Conservation (phyloP, 306 rosid species). For the Cicer judaicum region DNA sequence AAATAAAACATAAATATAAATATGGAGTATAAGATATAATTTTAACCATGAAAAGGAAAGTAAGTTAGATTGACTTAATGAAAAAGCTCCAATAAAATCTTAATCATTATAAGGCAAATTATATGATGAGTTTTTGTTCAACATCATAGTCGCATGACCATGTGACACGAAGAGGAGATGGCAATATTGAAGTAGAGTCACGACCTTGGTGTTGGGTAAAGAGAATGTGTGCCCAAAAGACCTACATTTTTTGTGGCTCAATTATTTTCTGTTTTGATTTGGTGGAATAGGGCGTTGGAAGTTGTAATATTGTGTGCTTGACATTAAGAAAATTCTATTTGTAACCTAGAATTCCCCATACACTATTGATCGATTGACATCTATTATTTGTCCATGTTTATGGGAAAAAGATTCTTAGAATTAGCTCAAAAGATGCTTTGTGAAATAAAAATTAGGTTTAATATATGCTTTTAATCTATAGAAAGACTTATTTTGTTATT, state of each 20-base stretch:
- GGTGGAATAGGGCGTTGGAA: slow-evolving; percentile 38
- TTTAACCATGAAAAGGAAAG: slow-evolving; percentile 37
- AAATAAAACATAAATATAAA: no score
- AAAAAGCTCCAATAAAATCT: slow-evolving; percentile 37
- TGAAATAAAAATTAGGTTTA: background rate
- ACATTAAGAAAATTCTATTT: slow-evolving; percentile 9
- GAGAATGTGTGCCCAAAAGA: slow-evolving; percentile 55
- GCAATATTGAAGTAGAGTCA: slow-evolving; percentile 37
- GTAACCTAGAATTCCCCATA: slow-evolving; percentile 19
- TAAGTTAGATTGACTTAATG: slow-evolving; percentile 40
- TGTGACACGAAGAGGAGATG: slow-evolving; percentile 52
- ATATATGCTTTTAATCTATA: no score
- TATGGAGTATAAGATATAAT: no score
- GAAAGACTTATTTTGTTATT: no score
- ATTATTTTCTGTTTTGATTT: slow-evolving; percentile 39
- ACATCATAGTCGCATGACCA: slow-evolving; percentile 51
- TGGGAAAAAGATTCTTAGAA: background rate
- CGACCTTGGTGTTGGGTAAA: slow-evolving; percentile 55
- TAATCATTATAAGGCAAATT: slow-evolving; percentile 8
- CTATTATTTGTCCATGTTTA: background rate
- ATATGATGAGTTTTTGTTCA: slow-evolving; percentile 24
- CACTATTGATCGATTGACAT: slow-evolving; percentile 1
- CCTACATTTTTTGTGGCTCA: slow-evolving; percentile 46
- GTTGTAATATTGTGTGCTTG: slow-evolving; percentile 1
- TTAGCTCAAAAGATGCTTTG: background rate